Evolutionary conservation across 2,329 filamentous ascomycete species (phyloP), one percentile per base, ranked within the genome.

Genomic region (Alternaria solani): DNA sequence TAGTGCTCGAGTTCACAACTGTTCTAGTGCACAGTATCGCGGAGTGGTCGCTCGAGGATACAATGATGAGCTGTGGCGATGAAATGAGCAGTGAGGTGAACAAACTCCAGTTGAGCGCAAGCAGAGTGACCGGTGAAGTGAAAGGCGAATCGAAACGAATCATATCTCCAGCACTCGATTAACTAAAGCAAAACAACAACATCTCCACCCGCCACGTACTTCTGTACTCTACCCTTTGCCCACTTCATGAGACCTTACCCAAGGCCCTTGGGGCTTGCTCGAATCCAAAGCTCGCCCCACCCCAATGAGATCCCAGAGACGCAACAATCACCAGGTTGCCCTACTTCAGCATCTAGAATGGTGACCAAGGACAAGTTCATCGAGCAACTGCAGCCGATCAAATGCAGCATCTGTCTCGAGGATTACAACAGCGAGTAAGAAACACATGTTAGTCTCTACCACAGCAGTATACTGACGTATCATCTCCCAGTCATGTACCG

Each of bases 361-460:
- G 20, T 51, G 1, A 58, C 55, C 6, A 59, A 59, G 39, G 23
- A 59, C 26, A 20, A 55, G 11, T 59, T 59, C 26, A 48, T 59
- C 20, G 28, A 57, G n/a, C 11, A 44, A 3, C 11, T 59, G 20
- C 49, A 59, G 25, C 49, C 41, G 7, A 42, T 49, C 39, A 55
- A 8, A n/a, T 55, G 56, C 51, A 26, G 42, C 6, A 34, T 59
- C 18, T 59, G 56, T 48, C 42, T 55, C 11, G 55, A 57, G 9
- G 12, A 26, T 12, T 59, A 47, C 43, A 36, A 9, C 26, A 34
- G 18, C 47, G 39, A 58, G 49, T 51, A 51, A 41, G 49, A 18
- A 28, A 7, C 16, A 11, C 3, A 14, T 3, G 6, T 11, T 51
- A 4, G 4, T 7, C 23, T 16, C 3, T n/a, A 6, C 7, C 16